Evolutionary conservation across 2,329 filamentous ascomycete species (phyloP).

Genomic region (Dissoconium aciculare): DNA sequence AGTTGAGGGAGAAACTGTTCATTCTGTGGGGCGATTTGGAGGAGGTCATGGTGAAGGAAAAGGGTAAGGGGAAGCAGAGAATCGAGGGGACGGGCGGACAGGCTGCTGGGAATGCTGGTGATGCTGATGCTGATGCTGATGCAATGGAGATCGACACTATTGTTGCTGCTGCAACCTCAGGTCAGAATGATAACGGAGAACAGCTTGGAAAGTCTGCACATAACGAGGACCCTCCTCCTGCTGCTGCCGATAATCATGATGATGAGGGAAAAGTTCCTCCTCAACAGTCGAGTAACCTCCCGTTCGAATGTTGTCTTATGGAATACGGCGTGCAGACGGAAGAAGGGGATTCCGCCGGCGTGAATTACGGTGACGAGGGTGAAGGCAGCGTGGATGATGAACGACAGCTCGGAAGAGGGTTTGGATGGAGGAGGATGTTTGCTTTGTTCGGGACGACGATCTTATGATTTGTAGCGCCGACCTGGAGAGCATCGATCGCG

Average conservation of each 20-base stretch:
- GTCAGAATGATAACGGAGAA: slow-evolving; percentile 8
- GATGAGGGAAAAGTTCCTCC: slow-evolving; percentile 12
- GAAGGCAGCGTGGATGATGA: slow-evolving; percentile 8
- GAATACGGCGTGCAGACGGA: slow-evolving; percentile 28
- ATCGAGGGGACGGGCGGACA: background rate
- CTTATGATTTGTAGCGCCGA: slow-evolving; percentile 7
- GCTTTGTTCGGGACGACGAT: slow-evolving; percentile 20
- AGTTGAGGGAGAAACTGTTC: slow-evolving; percentile 56
- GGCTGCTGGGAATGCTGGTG: too few relatives aligned
- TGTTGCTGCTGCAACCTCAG: too few relatives aligned
- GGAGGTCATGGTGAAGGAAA: slow-evolving; percentile 38
- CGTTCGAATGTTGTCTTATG: slow-evolving; percentile 33
- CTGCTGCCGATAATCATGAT: slow-evolving; percentile 1
- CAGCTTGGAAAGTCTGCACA: slow-evolving; percentile 1
- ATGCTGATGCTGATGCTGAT: too few relatives aligned
- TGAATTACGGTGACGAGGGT: background rate
- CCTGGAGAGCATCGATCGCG: too few relatives aligned
- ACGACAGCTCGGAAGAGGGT: background rate
- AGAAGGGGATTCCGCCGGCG: slow-evolving; percentile 16
- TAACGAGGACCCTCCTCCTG: slow-evolving; percentile 1
- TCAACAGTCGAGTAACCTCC: slow-evolving; percentile 27
- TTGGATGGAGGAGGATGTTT: slow-evolving; percentile 22
- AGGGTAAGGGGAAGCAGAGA: slow-evolving; percentile 3
- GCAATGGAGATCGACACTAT: slow-evolving; percentile 1
- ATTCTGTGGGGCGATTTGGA: slow-evolving; percentile 76